Conservation (phyloP, 2,329 filamentous ascomycete species). For the Exophiala mesophila region DNA sequence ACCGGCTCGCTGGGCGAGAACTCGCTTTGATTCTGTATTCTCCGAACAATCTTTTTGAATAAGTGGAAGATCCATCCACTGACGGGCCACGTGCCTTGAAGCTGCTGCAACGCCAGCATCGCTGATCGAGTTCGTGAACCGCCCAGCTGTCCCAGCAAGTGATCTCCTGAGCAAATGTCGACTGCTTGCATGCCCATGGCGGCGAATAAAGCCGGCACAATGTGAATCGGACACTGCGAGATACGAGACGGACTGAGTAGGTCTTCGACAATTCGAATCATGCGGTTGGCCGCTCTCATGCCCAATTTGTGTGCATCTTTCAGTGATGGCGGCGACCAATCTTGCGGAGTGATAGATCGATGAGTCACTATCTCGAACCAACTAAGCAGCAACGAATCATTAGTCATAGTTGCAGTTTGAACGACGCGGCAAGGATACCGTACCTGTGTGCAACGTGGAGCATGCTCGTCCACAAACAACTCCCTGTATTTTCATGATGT, state of each 20-base stretch:
- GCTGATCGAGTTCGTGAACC: conserved; percentile 27
- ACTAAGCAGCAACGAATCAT: conserved; percentile 1
- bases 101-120: conserved; percentile 26
- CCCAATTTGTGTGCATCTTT: conserved; percentile 15
- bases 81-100: conserved; percentile 28
- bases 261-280: conserved; percentile 25
- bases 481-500: conserved; percentile 9
- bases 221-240: conserved; percentile 19
- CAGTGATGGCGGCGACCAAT: conserved; percentile 17
- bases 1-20: conserved; percentile 16
- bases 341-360: conserved; percentile 17
- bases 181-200: conserved; percentile 29
- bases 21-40: conserved; percentile 17
- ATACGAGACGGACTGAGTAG: conserved; percentile 19
- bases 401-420: no score
- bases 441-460: conserved; percentile 19
- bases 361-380: conserved; percentile 22
- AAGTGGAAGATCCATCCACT: conserved; percentile 27
- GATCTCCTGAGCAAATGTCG: conserved; percentile 26
- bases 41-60: conserved; percentile 19
- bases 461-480: conserved; percentile 20
- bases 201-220: conserved; percentile 26
- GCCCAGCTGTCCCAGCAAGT: conserved; percentile 24
- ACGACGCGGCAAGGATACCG: no score
- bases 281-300: conserved; percentile 22